Conservation (phyloP, 2,329 filamentous ascomycete species). For the Dichotomopilus funicola region DNA sequence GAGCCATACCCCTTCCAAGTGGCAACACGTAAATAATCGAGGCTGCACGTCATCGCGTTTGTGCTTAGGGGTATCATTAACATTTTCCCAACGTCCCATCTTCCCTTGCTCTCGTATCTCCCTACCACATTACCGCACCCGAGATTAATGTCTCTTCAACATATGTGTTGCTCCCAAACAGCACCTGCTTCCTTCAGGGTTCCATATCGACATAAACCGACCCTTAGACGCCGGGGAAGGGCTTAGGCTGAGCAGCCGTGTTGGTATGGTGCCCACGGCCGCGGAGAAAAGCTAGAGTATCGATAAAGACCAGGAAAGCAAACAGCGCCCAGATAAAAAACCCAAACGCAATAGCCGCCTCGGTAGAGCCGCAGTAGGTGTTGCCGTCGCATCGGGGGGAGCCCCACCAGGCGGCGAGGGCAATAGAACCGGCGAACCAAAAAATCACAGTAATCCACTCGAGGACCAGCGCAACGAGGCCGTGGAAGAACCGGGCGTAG, state of each 20-base stretch:
- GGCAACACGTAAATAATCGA: too few relatives aligned
- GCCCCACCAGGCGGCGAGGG: slow-evolving; percentile 60
- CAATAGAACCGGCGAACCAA: slow-evolving; percentile 84
- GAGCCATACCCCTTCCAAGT: too few relatives aligned
- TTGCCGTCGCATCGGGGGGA: slow-evolving; percentile 46
- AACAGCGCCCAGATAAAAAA: slow-evolving; percentile 30
- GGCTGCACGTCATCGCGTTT: too few relatives aligned
- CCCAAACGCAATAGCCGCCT: slow-evolving; percentile 60
- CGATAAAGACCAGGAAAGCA: slow-evolving; percentile 16
- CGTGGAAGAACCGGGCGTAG: slow-evolving; percentile 54
- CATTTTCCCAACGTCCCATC: too few relatives aligned
- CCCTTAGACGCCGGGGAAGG: slow-evolving; percentile 11
- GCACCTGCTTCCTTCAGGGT: neutral
- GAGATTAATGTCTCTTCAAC: neutral
- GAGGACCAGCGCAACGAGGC: slow-evolving; percentile 57
- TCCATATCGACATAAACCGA: too few relatives aligned
- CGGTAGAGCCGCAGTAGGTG: slow-evolving; percentile 50
- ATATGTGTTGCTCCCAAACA: neutral
- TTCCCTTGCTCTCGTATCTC: too few relatives aligned
- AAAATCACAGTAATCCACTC: slow-evolving; percentile 74
- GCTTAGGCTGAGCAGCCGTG: slow-evolving; percentile 7
- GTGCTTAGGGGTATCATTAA: too few relatives aligned
- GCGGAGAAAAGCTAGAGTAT: slow-evolving; percentile 12
- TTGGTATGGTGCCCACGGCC: slow-evolving; percentile 1
- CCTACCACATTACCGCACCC: too few relatives aligned